These are phyloP conservation scores for Fusarium foetens DNA, from an alignment of 2,329 filamentous ascomycete species.

Conservation along the genomic window DNA sequence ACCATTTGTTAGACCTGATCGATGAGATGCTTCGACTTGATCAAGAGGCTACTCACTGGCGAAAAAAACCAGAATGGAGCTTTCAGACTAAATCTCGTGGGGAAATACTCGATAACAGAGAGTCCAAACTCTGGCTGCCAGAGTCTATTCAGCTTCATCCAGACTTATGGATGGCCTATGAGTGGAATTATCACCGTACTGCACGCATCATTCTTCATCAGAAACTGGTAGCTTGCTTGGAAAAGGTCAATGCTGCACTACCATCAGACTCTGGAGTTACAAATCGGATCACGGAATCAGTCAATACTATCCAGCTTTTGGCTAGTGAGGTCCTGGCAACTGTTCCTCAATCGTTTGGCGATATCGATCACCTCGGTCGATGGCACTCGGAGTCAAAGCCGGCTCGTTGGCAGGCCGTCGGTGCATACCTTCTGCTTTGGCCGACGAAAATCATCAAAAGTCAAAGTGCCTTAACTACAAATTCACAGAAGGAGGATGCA, in stretches of 20 bases:
- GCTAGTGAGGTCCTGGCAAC: conserved; percentile 50
- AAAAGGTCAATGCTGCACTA: not conserved
- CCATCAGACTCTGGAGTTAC: not conserved
- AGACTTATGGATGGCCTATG: conserved; percentile 55
- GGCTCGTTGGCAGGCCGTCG: conserved; percentile 48
- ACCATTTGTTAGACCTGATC: conserved; percentile 41
- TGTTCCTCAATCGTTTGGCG: conserved; percentile 52
- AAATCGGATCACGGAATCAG: not conserved
- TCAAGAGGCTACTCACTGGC: conserved; percentile 45
- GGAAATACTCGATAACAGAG: conserved; percentile 23
- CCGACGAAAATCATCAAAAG: conserved; percentile 51
- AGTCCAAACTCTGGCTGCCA: conserved; percentile 22
- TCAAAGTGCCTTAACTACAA: conserved; percentile 28
- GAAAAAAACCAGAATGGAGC: conserved; percentile 48
- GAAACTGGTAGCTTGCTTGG: conserved; percentile 48
- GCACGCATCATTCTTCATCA: conserved; percentile 52
- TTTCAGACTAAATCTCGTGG: conserved; percentile 42
- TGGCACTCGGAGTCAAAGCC: conserved; percentile 5
- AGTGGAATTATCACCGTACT: conserved; percentile 55
- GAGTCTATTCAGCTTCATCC: conserved; percentile 48
- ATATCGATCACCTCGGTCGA: conserved; percentile 45
- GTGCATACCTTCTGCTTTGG: conserved; percentile 53
- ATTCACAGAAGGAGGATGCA: conserved; percentile 45
- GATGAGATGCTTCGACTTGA: conserved; percentile 48
- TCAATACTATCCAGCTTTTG: conserved; percentile 41